Evolutionary conservation across 345 rosid genomes (phyloP), one percentile per base, ranked within the genome.

Genomic region (Camelina laxa): DNA sequence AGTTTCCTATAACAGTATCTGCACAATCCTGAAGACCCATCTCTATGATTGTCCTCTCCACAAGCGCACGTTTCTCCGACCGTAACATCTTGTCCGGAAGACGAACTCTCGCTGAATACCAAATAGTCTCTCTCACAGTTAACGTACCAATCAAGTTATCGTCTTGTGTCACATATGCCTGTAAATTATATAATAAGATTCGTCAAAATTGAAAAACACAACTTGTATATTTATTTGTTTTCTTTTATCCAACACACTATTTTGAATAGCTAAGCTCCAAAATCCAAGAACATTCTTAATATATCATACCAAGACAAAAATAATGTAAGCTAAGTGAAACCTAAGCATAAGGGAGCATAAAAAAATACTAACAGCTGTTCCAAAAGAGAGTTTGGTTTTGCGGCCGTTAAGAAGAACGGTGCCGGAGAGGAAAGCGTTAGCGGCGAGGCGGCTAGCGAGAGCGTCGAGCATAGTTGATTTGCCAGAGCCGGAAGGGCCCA

Each of bases 1-100:
- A 93, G 57, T 93, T 93, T 71, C 98, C 98, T 12, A 93, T 86
- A 17, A 88, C 96, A 7, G 98, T 91, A 67, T 91, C 94, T 1
- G 97, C 96, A 50, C 98, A 93, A n/a, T 93, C 98, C 70, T 91
- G 96, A 39, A 91, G 88, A 42, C 98, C 98, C 98, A 93, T 91
- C 85, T 93, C 98, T 24, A 86, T 76, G 14, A 93, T 87, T 24
- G 97, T 93, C 16, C 94, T 82, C 82, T 93, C 98, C 17, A 93
- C 91, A 60, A 93, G 69, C 0, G 92, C 85, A 41, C 84, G 86
- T 78, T 93, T 93, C 82, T 91, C 96, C 24, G 88, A 83, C 91
- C 88, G 71, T 1, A 84, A 83, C 97, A 93, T 91, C 80, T 80
- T 88, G 80, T 93, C 94, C 0, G 96, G 97, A n/a, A 93, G 90